Evolutionary conservation across 208 protist genomes (phyloP).

Genomic region (Crithidia mellificae): DNA sequence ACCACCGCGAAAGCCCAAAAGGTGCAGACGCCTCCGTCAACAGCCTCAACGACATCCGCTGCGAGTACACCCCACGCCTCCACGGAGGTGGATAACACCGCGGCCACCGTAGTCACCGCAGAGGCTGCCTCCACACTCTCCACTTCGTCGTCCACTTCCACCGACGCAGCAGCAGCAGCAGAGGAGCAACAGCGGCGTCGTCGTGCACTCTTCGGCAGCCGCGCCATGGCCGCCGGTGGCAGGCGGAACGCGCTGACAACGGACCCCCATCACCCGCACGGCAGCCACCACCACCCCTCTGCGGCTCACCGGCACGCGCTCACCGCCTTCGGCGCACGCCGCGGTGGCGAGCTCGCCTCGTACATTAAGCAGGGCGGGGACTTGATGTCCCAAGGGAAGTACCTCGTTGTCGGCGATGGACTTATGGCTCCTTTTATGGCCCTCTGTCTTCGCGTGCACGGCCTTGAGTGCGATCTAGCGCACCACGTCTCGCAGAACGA

Average conservation of each 20-base stretch:
- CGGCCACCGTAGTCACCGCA: neutral
- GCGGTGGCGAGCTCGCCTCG: constrained; percentile 47
- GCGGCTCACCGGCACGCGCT: constrained; percentile 33
- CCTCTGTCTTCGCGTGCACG: constrained; percentile 86
- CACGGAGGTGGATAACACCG: neutral
- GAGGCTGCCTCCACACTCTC: neutral
- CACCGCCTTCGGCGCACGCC: constrained; percentile 62
- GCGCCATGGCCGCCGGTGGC: constrained; percentile 77
- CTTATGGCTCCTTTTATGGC: constrained; percentile 93
- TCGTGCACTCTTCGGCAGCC: constrained; percentile 76
- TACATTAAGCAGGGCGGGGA: constrained; percentile 54
- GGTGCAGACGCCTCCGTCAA: too few species aligned
- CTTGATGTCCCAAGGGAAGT: constrained; percentile 68
- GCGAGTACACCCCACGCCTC: constrained; percentile 7
- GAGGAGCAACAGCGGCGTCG: constrained; percentile 40
- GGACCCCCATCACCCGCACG: too few species aligned
- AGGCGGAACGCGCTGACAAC: constrained; percentile 31
- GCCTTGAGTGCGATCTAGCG: constrained; percentile 86
- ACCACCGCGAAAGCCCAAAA: too few species aligned
- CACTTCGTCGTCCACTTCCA: neutral
- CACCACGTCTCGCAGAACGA: constrained; percentile 70
- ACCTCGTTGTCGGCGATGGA: constrained; percentile 89
- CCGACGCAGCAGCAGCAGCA: constrained; percentile 1
- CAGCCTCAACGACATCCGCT: too few species aligned
- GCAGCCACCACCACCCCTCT: constrained; percentile 2